These are phyloP conservation scores for Marsdenia floribunda DNA, from an alignment of 257 asterid species.

Conservation along the genomic window DNA sequence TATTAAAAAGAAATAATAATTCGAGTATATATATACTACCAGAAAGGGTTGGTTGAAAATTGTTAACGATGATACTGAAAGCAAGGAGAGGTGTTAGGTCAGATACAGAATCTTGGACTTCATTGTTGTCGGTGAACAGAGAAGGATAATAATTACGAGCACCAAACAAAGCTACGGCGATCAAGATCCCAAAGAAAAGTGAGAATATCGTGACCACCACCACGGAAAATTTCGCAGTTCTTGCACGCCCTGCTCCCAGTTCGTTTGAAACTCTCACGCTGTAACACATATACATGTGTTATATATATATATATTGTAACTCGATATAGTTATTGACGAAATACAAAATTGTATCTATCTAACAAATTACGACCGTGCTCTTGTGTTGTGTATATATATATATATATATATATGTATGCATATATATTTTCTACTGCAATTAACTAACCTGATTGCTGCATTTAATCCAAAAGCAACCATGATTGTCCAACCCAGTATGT, in stretches of 20 bases:
- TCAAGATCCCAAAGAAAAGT: conserved; percentile 23
- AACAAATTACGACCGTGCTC: no score
- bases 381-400: neutral
- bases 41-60: conserved; percentile 29
- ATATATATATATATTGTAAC: neutral
- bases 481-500: conserved; percentile 27
- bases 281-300: neutral
- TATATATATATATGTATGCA: no score
- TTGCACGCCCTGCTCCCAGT: conserved; percentile 50
- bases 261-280: conserved; percentile 60
- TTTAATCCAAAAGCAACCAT: conserved; percentile 35
- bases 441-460: conserved; percentile 31
- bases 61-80: conserved; percentile 27
- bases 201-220: conserved; percentile 36
- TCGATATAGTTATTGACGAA: no score
- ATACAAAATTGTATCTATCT: no score
- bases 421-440: neutral
- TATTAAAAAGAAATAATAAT: no score
- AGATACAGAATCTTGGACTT: conserved; percentile 30
- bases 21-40: conserved; percentile 3
- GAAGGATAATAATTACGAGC: conserved; percentile 33
- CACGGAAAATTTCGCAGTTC: conserved; percentile 44
- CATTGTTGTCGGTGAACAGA: conserved; percentile 25
- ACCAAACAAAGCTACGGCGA: conserved; percentile 19
- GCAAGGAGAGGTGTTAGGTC: conserved; percentile 48